phyloP scores from a whole-genome alignment of 768 basidiomycete genomes.

The Suillus tomentosus region DNA sequence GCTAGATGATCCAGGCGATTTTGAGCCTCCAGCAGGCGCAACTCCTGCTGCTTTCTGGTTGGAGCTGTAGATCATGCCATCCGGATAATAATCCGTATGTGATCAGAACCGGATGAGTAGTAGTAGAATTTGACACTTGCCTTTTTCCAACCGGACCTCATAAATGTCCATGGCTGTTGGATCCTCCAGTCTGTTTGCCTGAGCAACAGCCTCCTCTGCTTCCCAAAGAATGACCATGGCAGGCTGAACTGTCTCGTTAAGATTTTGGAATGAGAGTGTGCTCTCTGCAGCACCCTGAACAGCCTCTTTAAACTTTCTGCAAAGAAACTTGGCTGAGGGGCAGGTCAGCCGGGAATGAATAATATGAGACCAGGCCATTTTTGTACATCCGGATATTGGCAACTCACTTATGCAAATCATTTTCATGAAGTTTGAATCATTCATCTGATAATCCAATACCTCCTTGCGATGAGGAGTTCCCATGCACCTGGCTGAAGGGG shows the following conservation, averaged over 20 bases:
- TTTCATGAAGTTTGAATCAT: conserved; percentile 9
- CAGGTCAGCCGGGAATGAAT: too few species aligned
- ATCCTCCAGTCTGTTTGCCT: neutral
- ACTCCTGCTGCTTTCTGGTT: too few species aligned
- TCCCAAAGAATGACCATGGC: conserved; percentile 5
- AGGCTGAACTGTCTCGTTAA: neutral
- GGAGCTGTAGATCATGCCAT: too few species aligned
- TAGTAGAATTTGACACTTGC: too few species aligned
- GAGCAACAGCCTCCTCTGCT: neutral
- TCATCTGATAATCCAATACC: conserved; percentile 25
- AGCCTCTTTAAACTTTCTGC: conserved; percentile 9
- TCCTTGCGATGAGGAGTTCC: conserved; percentile 14
- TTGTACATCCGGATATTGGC: too few species aligned
- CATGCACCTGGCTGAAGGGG: neutral
- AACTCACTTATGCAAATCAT: too few species aligned
- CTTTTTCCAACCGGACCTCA: conserved; percentile 5
- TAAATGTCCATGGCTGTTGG: conserved; percentile 11
- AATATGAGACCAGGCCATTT: too few species aligned
- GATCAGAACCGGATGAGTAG: too few species aligned
- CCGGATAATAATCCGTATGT: too few species aligned
- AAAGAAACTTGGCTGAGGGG: neutral
- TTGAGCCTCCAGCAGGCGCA: too few species aligned
- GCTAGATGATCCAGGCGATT: too few species aligned
- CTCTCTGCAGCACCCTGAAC: neutral
- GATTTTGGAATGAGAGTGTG: neutral